Evolutionary conservation across 1,284 basidiomycete genomes (phyloP), one percentile per base, ranked within the genome.

Genomic region (Ganoderma meredithae): DNA sequence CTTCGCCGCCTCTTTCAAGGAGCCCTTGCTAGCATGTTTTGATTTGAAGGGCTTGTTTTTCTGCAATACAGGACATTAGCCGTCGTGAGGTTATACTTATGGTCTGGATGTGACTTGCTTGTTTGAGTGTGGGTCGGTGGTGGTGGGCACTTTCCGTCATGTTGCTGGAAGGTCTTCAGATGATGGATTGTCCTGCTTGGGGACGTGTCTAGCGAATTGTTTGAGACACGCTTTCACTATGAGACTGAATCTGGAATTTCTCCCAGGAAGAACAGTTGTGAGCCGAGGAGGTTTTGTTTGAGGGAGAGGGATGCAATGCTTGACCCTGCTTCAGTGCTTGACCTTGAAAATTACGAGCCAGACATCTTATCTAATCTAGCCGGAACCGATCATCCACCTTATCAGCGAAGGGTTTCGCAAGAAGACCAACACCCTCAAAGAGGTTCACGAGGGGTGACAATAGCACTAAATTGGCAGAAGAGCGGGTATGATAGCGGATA

Each of bases 41-140:
- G 93, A 95, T 79, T 97, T 97, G 86, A 94, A 97, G 1, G 86
- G 72, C 79, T 98, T 98, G 80, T 98, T 97, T 83, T 88, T 83
- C 94, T 96, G 60, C 7, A 55, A 55, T 13, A 31, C 19, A 6
- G 22, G 56, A 27, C 33, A 47, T 36, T 44, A 65, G 62, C 25
- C 40, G 5, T 41, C 0, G 22, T 7, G n/a, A 65, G 19, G 58
- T 49, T 22, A 53, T 64, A 52, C 52, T 19, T 5, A 4, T 64
- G 43, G 47, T 62, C 62, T 31, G 66, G 31, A 47, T n/a, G 53
- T 5, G 25, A 65, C 83, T 64, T 66, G 92, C 93, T 86, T 97
- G 95, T 81, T 96, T 97, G 70, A 95, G 87, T 8, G 94, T 92
- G 31, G 95, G 83, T 71, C 95, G 82, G 80, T 96, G 95, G 75